Conservation (phyloP, 495 filamentous ascomycete genomes). For the Symbiotaphrina buchneri region DNA sequence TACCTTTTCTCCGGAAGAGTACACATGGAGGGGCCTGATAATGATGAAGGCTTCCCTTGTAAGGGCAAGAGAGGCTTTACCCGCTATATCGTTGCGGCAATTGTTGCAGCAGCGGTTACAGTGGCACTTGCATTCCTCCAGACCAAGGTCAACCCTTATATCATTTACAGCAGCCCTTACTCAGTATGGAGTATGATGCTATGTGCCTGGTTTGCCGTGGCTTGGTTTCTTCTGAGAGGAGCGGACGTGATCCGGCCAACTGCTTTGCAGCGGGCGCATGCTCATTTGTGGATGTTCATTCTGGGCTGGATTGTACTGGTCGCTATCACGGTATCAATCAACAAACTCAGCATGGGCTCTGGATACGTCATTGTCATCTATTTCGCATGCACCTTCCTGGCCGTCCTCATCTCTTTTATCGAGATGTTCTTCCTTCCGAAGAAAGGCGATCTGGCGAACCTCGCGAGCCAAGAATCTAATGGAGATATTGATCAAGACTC, state of each 20-base stretch:
- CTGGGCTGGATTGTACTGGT: constrained; percentile 53
- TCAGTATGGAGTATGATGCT: constrained; percentile 75
- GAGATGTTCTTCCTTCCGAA: constrained; percentile 62
- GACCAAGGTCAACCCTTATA: constrained; percentile 63
- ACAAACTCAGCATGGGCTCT: constrained; percentile 44
- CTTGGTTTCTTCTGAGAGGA: constrained; percentile 69
- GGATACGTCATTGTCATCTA: constrained; percentile 73
- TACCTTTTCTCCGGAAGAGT: constrained; percentile 54
- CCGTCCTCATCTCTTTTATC: constrained; percentile 45
- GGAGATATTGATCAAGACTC: too few species aligned
- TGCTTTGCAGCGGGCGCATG: constrained; percentile 64
- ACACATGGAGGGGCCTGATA: constrained; percentile 30
- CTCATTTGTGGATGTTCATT: constrained; percentile 62
- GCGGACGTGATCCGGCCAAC: constrained; percentile 69
- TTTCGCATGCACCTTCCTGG: constrained; percentile 50
- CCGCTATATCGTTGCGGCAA: constrained; percentile 59
- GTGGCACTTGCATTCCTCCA: constrained; percentile 58
- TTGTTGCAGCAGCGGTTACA: constrained; percentile 40
- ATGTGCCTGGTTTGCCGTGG: constrained; percentile 52
- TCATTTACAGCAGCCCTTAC: constrained; percentile 71
- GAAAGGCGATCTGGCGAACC: constrained; percentile 37
- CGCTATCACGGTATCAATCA: constrained; percentile 45
- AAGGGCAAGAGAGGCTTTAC: constrained; percentile 65
- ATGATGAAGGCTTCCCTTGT: constrained; percentile 37
- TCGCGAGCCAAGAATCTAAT: too few species aligned